Evolutionary conservation across 306 rosid genomes (phyloP).

Genomic region (Inga laurina): DNA sequence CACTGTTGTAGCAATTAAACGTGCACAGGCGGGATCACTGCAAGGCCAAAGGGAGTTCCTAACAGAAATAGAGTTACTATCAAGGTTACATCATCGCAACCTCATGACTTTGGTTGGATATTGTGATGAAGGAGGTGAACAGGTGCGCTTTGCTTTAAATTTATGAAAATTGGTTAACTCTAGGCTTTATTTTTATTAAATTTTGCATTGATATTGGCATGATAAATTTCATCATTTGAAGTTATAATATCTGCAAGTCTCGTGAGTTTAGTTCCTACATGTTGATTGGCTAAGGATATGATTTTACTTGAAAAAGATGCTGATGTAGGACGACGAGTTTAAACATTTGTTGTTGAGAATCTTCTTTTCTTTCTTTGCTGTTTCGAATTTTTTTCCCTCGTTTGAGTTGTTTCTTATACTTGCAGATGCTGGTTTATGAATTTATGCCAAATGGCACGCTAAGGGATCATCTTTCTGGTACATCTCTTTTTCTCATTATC

Average conservation of each 20-base stretch:
- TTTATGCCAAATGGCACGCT: constrained; percentile 88
- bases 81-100: constrained; percentile 85
- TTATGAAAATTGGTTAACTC: constrained; percentile 4
- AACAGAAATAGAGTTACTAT: constrained; percentile 77
- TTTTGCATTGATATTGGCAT: constrained; percentile 4
- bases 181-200: background rate
- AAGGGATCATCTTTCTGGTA: constrained; percentile 96
- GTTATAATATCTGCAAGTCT: constrained; percentile 5
- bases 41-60: constrained; percentile 92
- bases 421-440: constrained; percentile 97
- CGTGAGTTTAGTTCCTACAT: background rate
- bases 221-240: background rate
- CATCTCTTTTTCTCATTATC: constrained; percentile 22
- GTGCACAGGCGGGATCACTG: constrained; percentile 79
- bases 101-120: constrained; percentile 82
- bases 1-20: constrained; percentile 75
- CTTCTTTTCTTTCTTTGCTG: background rate
- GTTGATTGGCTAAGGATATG: background rate
- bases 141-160: constrained; percentile 45
- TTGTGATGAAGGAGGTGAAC: constrained; percentile 82
- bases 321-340: background rate
- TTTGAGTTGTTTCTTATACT: constrained; percentile 30
- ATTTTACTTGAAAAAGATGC: background rate
- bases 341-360: background rate
- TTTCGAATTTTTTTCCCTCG: constrained; percentile 20